A percentile compares a stretch with the other conserved stretches of the same genome.
Evolutionary conservation across 2,329 filamentous ascomycete species (phyloP).

Genomic region (Phyllosticta citribraziliensis): DNA sequence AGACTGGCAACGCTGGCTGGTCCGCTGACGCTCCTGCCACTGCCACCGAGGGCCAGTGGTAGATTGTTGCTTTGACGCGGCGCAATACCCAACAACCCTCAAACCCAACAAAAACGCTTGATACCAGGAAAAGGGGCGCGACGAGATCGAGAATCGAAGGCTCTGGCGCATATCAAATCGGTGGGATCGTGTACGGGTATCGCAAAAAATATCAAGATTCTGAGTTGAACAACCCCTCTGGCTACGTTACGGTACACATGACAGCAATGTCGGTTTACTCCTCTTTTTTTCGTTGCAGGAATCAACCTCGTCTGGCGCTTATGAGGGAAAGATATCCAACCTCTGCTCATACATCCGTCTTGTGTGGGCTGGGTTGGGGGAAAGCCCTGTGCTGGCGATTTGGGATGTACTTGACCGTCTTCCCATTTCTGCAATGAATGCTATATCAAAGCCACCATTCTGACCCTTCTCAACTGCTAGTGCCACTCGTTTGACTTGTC

Average conservation of each 20-base stretch:
- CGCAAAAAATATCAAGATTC: slow-evolving; percentile 8
- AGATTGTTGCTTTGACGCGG: slow-evolving; percentile 19
- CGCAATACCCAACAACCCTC: not conserved
- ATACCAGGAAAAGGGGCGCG: slow-evolving; percentile 4
- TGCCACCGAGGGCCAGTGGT: slow-evolving; percentile 33
- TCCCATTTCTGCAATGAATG: slow-evolving; percentile 38
- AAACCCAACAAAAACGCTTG: not conserved
- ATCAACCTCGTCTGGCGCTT: slow-evolving; percentile 52
- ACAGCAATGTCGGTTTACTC: not conserved
- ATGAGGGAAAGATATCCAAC: slow-evolving; percentile 99
- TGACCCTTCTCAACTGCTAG: not conserved
- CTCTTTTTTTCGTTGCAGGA: not conserved
- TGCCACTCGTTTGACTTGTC: not conserved
- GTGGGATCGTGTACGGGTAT: slow-evolving; percentile 8
- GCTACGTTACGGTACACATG: not conserved
- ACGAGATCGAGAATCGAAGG: not conserved
- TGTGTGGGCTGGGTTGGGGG: slow-evolving; percentile 49
- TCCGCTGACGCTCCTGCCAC: slow-evolving; percentile 31
- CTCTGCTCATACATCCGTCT: slow-evolving; percentile 14
- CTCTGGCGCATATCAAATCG: slow-evolving; percentile 2
- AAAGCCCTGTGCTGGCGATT: slow-evolving; percentile 90
- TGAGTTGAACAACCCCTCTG: slow-evolving; percentile 4
- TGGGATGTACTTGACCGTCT: slow-evolving; percentile 85
- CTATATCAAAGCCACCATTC: slow-evolving; percentile 5
- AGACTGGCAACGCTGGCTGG: slow-evolving; percentile 45